These are phyloP conservation scores for Flaveria ramosissima DNA, from an alignment of 129 eudicot species.

Conservation along the genomic window DNA sequence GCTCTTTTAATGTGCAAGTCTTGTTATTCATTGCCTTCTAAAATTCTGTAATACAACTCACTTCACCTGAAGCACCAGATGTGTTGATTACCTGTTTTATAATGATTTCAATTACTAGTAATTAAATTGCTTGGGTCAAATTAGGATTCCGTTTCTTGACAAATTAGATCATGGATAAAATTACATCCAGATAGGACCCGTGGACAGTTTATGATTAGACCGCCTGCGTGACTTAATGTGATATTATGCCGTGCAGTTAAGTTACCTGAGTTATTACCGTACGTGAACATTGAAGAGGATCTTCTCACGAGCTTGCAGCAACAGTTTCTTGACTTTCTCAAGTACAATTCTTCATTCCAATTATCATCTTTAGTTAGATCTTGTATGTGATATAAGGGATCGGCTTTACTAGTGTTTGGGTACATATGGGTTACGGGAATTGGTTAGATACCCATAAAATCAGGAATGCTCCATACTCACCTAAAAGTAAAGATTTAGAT, in stretches of 20 bases:
- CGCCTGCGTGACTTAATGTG: slow-evolving; percentile 5
- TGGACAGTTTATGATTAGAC: neutral
- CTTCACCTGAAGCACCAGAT: too few relatives aligned
- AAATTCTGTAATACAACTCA: neutral
- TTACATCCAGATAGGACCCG: neutral
- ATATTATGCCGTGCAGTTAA: slow-evolving; percentile 61
- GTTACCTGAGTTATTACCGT: slow-evolving; percentile 72
- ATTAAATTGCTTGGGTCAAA: neutral
- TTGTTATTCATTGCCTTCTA: neutral
- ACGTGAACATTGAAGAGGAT: slow-evolving; percentile 78
- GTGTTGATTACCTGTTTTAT: too few relatives aligned
- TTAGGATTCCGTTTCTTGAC: neutral
- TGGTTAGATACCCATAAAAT: neutral
- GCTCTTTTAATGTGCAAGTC: slow-evolving; percentile 15
- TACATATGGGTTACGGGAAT: neutral
- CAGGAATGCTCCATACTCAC: neutral
- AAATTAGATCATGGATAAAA: slow-evolving; percentile 1
- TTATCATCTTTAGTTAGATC: slow-evolving; percentile 1
- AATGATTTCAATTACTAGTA: neutral
- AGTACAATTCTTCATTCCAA: slow-evolving; percentile 39
- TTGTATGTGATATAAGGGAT: neutral
- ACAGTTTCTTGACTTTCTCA: slow-evolving; percentile 72
- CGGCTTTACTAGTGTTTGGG: neutral
- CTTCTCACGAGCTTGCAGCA: slow-evolving; percentile 56
- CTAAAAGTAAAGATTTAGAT: too few relatives aligned